Evolutionary conservation across 2,329 filamentous ascomycete genomes (phyloP).

Genomic region (Penicillium sp.): DNA sequence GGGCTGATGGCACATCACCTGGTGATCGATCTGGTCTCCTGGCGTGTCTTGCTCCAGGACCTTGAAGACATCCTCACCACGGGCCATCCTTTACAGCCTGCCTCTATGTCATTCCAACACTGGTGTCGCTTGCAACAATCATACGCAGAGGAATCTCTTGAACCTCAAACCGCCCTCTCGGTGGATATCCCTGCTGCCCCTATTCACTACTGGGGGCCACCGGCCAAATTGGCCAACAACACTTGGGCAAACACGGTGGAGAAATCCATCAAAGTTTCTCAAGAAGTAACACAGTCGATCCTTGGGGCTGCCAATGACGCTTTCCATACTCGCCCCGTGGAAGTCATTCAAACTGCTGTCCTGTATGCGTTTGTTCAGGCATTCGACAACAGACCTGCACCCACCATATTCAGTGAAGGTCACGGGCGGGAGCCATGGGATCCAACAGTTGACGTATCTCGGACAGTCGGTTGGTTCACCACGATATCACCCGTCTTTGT

Average conservation of each 20-base stretch:
- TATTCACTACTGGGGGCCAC: slow-evolving; percentile 6
- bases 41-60: slow-evolving; percentile 13
- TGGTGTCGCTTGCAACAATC: slow-evolving; percentile 17
- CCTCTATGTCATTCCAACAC: slow-evolving; percentile 16
- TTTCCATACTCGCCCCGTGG: slow-evolving; percentile 10
- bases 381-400: slow-evolving; percentile 55
- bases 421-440: slow-evolving; percentile 45
- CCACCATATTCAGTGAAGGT: slow-evolving; percentile 50
- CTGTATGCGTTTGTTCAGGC: slow-evolving; percentile 58
- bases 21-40: slow-evolving; percentile 18
- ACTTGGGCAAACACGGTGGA: not conserved
- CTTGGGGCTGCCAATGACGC: slow-evolving; percentile 13
- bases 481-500: slow-evolving; percentile 50
- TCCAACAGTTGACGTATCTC: slow-evolving; percentile 52
- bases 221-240: not conserved
- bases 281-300: not conserved
- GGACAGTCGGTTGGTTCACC: slow-evolving; percentile 64
- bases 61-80: slow-evolving; percentile 14
- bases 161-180: not conserved
- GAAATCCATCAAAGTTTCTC: not conserved
- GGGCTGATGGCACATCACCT: slow-evolving; percentile 23
- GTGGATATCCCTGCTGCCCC: slow-evolving; percentile 1
- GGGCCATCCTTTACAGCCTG: not conserved
- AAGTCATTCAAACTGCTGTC: slow-evolving; percentile 49
- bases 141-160: not conserved